Percentiles rank a stretch among this genome's conserved stretches.
These are phyloP conservation scores for Aspergillus melleus DNA, from an alignment of 2,329 filamentous ascomycete genomes.

Conservation along the genomic window DNA sequence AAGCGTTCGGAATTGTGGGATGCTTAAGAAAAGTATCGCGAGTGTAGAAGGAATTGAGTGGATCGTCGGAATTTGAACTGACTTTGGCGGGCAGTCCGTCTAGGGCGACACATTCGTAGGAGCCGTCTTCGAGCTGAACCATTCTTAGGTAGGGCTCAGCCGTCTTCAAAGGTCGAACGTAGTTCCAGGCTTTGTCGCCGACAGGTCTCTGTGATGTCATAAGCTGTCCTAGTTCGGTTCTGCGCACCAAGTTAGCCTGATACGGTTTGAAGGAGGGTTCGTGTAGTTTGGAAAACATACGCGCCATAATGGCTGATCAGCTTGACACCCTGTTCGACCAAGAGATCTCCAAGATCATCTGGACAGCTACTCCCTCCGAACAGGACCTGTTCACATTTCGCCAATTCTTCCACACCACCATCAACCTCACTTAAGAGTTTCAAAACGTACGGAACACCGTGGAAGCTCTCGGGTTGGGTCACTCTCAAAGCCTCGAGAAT, in stretches of 20 bases:
- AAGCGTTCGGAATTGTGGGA: constrained; percentile 43
- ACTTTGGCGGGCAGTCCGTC: constrained; percentile 42
- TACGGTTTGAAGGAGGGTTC: neutral
- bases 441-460: constrained; percentile 64
- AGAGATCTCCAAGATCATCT: constrained; percentile 57
- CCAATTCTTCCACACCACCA: constrained; percentile 52
- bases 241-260: constrained; percentile 19
- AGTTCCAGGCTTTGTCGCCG: constrained; percentile 62
- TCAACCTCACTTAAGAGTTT: constrained; percentile 62
- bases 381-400: constrained; percentile 53
- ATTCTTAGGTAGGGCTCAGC: too few relatives aligned
- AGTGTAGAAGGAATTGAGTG: constrained; percentile 51
- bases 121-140: constrained; percentile 14
- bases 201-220: constrained; percentile 59
- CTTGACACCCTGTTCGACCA: constrained; percentile 56
- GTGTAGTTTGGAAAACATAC: constrained; percentile 35
- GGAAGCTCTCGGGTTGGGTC: constrained; percentile 54
- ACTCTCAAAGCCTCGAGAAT: constrained; percentile 47
- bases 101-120: constrained; percentile 38
- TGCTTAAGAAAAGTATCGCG: constrained; percentile 51
- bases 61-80: constrained; percentile 40
- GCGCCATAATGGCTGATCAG: constrained; percentile 59
- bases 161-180: constrained; percentile 44
- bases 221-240: constrained; percentile 62
- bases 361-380: constrained; percentile 61